Conservation (phyloP, 2,329 filamentous ascomycete genomes). For the Ophiocordyceps camponoti-saundersi region DNA sequence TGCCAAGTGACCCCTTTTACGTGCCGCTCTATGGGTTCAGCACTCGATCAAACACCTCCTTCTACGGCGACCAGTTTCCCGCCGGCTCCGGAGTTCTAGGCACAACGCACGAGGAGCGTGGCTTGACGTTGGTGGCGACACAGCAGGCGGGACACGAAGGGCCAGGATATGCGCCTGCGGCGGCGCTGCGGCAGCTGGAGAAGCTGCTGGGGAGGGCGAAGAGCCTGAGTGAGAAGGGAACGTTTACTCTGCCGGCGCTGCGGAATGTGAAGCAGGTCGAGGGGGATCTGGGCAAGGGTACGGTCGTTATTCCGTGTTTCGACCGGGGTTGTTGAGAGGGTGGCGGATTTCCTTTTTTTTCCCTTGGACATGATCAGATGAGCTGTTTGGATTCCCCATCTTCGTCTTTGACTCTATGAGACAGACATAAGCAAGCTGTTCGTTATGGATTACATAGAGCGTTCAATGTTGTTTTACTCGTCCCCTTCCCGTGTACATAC, state of each 20-base stretch:
- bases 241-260: constrained; percentile 15
- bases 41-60: constrained; percentile 24
- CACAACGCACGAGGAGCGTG: constrained; percentile 54
- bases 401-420: too few species aligned
- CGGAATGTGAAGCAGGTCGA: constrained; percentile 5
- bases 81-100: constrained; percentile 53
- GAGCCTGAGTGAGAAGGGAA: constrained; percentile 24
- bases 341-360: too few species aligned
- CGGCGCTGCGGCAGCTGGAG: constrained; percentile 57
- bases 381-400: too few species aligned
- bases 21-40: constrained; percentile 29
- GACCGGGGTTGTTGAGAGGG: constrained; percentile 7
- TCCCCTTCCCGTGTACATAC: too few species aligned
- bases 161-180: constrained; percentile 50
- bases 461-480: too few species aligned
- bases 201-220: constrained; percentile 55
- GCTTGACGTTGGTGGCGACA: constrained; percentile 53
- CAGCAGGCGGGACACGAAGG: constrained; percentile 50
- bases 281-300: constrained; percentile 8
- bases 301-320: constrained; percentile 14
- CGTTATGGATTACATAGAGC: too few species aligned
- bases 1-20: constrained; percentile 46
- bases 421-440: too few species aligned
- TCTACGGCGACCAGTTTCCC: constrained; percentile 24
- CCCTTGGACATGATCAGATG: too few species aligned